Percentiles rank a stretch among this genome's conserved stretches.
Conservation (phyloP, 805 yeast genomes). For the Komagataella ulmi region DNA sequence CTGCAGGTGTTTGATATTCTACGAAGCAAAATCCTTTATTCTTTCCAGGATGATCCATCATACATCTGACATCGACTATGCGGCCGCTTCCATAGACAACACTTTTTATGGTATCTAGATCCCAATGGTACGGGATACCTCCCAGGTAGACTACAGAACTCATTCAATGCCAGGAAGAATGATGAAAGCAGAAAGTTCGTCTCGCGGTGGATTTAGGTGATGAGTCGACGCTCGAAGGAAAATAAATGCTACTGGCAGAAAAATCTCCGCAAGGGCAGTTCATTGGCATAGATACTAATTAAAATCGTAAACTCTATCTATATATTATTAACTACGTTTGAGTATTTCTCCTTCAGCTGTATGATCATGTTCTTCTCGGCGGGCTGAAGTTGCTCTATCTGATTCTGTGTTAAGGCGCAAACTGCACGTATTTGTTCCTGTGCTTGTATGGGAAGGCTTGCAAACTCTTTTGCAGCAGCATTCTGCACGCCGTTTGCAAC, state of each 20-base stretch:
- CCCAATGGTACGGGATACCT: conserved; percentile 63
- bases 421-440: conserved; percentile 36
- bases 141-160: conserved; percentile 38
- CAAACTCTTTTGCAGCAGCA: conserved; percentile 3
- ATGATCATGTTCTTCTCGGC: conserved; percentile 30
- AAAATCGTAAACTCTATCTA: neutral
- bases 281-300: neutral
- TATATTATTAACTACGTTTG: neutral
- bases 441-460: conserved; percentile 20
- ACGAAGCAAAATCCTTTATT: conserved; percentile 59
- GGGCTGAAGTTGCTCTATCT: conserved; percentile 32
- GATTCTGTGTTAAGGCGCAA: conserved; percentile 35
- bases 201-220: neutral
- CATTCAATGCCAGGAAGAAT: conserved; percentile 9
- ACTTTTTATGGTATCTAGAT: conserved; percentile 42
- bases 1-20: conserved; percentile 37
- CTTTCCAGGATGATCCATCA: conserved; percentile 43
- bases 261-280: neutral
- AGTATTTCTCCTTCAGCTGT: conserved; percentile 9
- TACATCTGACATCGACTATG: conserved; percentile 52
- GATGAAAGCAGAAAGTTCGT: conserved; percentile 7
- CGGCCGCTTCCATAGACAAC: conserved; percentile 65
- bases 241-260: neutral
- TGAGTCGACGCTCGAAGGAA: neutral
- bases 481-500: neutral